Evolutionary conservation across 768 basidiomycete genomes (phyloP), one percentile per base, ranked within the genome.

Genomic region (Porpolomopsis calyptriformis): DNA sequence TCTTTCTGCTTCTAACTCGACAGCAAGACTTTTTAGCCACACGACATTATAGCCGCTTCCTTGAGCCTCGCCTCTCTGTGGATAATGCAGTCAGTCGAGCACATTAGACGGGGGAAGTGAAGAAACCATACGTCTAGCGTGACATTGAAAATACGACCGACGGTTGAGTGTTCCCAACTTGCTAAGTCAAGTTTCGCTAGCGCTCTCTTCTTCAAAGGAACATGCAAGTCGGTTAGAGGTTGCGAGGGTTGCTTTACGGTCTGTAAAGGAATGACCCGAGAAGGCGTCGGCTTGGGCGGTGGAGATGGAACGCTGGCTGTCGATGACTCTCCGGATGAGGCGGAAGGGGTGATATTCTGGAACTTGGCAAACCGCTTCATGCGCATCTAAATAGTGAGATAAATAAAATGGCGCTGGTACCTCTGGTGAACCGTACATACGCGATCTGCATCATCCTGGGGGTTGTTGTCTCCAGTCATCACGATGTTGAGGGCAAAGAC

Each of bases 311-410:
- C 47, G 19, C 61, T 53, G 10, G 69, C 40, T 8, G 69, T 56
- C 14, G 33, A 20, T 11, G 35, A 24, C 11, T 36, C 34, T 10
- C 68, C 49, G 10, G 70, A 56, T 9, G 74, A 60, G 0, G 72
- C 56, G 10, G 52, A 60, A 24, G 70, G 64, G 34, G 66, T 51
- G 35, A 65, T 54, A 31, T 58, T 68, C 57, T 85, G 84, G 6
- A 97, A 72, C 60, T 86, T 89, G 25, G 87, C 91, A 43, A 98
- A 73, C 46, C 93, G 80, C 65, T 94, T 94, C 61, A 89, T 67
- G 52, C 91, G 87, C 59, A 96, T 94, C 92, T 94, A 55, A 11
- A 43, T 25, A 49, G 22, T 23, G 14, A 7, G 29, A 14, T 22
- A 49, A n/a, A 39, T 55, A 36, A 50, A 43, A 35, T 16, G 47